Conservation (phyloP, 2,329 filamentous ascomycete species). For the Aspergillus terreus region DNA sequence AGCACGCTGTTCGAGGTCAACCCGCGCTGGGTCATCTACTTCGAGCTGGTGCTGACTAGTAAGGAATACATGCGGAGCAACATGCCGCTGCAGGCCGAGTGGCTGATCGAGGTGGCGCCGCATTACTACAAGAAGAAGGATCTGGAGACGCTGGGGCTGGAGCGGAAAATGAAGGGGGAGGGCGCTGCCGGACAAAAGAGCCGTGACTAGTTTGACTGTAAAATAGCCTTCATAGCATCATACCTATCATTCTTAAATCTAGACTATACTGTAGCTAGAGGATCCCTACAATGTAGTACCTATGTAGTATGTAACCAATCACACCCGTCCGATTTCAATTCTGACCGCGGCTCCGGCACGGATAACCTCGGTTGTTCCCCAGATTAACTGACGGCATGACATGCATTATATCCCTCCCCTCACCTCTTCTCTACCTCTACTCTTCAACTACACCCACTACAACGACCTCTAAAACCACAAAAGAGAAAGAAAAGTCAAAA, state of each 20-base stretch:
- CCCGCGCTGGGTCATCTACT: conserved; percentile 85
- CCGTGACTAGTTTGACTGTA: conserved; percentile 12
- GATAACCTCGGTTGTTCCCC: conserved; percentile 12
- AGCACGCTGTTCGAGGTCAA: conserved; percentile 74
- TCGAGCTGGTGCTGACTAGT: conserved; percentile 82
- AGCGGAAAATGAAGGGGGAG: conserved; percentile 68
- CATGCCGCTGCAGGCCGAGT: conserved; percentile 78
- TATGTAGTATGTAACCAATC: conserved; percentile 6
- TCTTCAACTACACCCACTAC: too few species aligned
- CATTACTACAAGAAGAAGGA: conserved; percentile 95
- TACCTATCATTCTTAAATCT: not conserved
- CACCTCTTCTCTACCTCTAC: not conserved
- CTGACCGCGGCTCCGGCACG: conserved; percentile 9
- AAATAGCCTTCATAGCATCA: not conserved
- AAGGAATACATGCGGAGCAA: conserved; percentile 92
- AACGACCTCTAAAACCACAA: not conserved
- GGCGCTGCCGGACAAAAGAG: conserved; percentile 42
- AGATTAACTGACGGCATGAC: not conserved
- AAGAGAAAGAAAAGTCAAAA: conserved; percentile 15
- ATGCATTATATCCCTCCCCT: not conserved
- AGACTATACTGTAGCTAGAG: not conserved
- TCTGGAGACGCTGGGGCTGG: conserved; percentile 71
- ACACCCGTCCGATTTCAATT: conserved; percentile 5
- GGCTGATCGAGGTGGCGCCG: conserved; percentile 85
- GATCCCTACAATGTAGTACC: not conserved